Base-by-base conservation (phyloP, 2,329 filamentous ascomycete genomes). In the Cladobotryum mycophilum region DNA sequence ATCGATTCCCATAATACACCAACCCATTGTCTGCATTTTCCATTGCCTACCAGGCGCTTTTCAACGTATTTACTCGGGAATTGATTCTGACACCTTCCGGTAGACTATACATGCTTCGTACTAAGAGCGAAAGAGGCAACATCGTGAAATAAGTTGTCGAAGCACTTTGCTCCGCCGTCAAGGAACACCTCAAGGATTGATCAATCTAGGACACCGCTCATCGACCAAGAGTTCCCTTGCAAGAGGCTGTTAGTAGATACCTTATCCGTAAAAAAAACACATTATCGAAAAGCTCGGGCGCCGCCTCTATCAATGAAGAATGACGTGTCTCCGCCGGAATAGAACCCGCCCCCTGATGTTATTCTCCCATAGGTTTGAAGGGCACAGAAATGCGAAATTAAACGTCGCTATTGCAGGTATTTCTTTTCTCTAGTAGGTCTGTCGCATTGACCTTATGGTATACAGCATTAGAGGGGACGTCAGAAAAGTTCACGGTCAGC, bases 361-460 rank as follows among this genome's bases (percentile, higher is more conserved):
- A 58, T 33, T 67, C 64, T 20, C 60, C 61, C 0, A n/a, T n/a
- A n/a, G n/a, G 61, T 59, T 1, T 36, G 15, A 0, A 62, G 59
- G 40, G 58, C n/a, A 61, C 1, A 47, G 8, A 25, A 66, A 59
- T 0, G 59, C 63, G 25, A 68, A 65, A 40, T 66, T 64, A 30
- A 68, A 40, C 0, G 59, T 60, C 1, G 65, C 60, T 1, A 53
- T 56, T 3, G 57, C 41, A 0, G 56, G 17, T 0, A 63, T n/a
- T 42, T 2, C 56, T 56, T 1, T 20, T 45, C 1, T 57, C 43
- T 0, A 63, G 60, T 6, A 66, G 55, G 0, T 63, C 67, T 9
- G 74, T 76, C 37, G 82, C 67, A 56, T 80, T 78, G 40, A 74
- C 70, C 52, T 79, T 73, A 58, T 82, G 75, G 60, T 76, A 78